Evolutionary conservation across 148 eudicot genomes (phyloP).

Genomic region (Cornus suecica): DNA sequence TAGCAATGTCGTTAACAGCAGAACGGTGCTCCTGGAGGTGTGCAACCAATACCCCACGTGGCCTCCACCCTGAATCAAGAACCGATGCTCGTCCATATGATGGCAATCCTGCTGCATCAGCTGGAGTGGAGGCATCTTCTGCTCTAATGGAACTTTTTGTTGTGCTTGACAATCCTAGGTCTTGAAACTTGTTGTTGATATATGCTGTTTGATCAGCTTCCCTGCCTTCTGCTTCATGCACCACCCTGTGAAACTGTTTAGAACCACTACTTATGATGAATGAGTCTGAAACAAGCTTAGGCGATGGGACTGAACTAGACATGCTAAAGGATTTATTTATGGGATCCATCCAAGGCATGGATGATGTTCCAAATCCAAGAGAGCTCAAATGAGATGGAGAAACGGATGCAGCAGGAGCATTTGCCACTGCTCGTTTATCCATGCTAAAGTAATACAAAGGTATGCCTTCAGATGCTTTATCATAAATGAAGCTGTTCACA

Average conservation of each 20-base stretch:
- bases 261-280: conserved; percentile 68
- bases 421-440: conserved; percentile 59
- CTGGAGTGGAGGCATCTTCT: conserved; percentile 44
- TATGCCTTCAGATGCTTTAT: conserved; percentile 83
- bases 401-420: conserved; percentile 63
- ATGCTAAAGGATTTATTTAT: conserved; percentile 67
- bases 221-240: conserved; percentile 81
- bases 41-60: conserved; percentile 97
- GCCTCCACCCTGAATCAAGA: conserved; percentile 97
- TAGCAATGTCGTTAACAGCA: conserved; percentile 87
- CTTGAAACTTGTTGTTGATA: conserved; percentile 63
- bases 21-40: conserved; percentile 97
- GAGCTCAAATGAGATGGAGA: conserved; percentile 50
- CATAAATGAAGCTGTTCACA: conserved; percentile 60
- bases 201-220: conserved; percentile 62
- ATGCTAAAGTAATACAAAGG: conserved; percentile 85
- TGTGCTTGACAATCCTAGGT: conserved; percentile 47
- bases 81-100: conserved; percentile 53
- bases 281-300: conserved; percentile 75
- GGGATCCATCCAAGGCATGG: conserved; percentile 78
- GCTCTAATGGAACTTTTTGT: conserved; percentile 43
- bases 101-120: conserved; percentile 51
- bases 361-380: conserved; percentile 61
- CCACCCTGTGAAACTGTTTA: conserved; percentile 83
- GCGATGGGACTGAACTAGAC: conserved; percentile 75